Conservation (phyloP, 208 protist species). For the Sergeia podlipaevii region DNA sequence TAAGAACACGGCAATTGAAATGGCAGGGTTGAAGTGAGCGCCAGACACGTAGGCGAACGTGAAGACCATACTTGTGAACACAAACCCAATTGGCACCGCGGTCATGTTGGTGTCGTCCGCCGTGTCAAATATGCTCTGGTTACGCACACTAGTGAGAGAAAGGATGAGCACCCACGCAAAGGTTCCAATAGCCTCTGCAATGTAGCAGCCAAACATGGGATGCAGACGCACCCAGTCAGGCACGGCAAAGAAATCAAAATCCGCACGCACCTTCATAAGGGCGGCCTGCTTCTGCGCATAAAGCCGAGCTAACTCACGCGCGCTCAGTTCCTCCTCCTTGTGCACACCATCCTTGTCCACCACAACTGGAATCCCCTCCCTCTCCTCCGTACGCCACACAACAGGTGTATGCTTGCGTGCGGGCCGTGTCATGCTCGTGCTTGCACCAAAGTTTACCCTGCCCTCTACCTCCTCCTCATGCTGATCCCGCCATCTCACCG, state of each 20-base stretch:
- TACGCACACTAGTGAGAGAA: slow-evolving; percentile 65
- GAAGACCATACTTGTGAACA: slow-evolving; percentile 82
- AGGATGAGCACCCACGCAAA: slow-evolving; percentile 77
- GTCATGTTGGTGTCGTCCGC: slow-evolving; percentile 67
- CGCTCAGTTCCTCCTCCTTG: slow-evolving; percentile 51
- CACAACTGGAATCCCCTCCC: too few species aligned
- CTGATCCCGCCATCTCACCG: too few species aligned
- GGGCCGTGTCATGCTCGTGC: too few species aligned
- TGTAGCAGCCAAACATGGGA: slow-evolving; percentile 73
- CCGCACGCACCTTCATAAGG: slow-evolving; percentile 38
- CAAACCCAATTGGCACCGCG: slow-evolving; percentile 73
- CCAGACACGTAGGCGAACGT: slow-evolving; percentile 80
- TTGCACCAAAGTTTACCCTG: too few species aligned
- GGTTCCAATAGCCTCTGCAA: slow-evolving; percentile 75
- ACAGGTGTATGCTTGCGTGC: too few species aligned
- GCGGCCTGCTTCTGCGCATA: slow-evolving; percentile 70
- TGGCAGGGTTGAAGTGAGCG: slow-evolving; percentile 82
- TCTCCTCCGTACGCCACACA: too few species aligned
- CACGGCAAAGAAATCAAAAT: slow-evolving; percentile 67
- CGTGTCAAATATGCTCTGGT: slow-evolving; percentile 55
- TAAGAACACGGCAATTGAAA: slow-evolving; percentile 73
- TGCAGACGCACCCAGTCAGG: slow-evolving; percentile 83
- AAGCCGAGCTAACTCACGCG: slow-evolving; percentile 51
- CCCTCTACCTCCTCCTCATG: too few species aligned
- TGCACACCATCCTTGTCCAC: slow-evolving; percentile 42